Base-by-base conservation (phyloP, 495 filamentous ascomycete species). In the Penicillium chermesinum region DNA sequence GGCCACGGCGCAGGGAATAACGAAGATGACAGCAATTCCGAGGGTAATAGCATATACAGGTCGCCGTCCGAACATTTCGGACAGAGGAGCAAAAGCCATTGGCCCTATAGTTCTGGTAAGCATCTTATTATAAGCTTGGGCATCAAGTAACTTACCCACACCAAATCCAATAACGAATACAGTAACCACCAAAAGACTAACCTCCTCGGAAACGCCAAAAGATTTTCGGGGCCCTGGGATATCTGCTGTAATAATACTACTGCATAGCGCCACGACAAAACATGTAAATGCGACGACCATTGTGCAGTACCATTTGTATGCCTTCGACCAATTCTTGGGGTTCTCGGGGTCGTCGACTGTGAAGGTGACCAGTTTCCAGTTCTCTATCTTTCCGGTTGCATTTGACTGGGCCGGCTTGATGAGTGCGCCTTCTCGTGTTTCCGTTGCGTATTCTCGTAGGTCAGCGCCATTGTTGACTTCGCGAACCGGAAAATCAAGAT, bases 141-240 rank as follows among this genome's bases (percentile, higher is more conserved):
- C 19, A 16, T 18, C 3, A 7, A 18, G 5, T 7, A 8, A 62
- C 69, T 54, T 72, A 76, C 85, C 87, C 36, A 90, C 64, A 57
- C 86, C 86, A 56, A 90, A 90, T 14, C 87, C 87, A 49, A 91
- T 69, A 14, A 90, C 87, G 51, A 91, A 91, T 1, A 89, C 66
- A 0, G 85, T 83, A 35, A 91, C 79, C 33, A 70, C 74, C 1
- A 91, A 63, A 12, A 88, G 63, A 32, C 81, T 78, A 10, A 85
- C 84, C 66, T 88, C 85, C 6, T 76, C 61, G 38, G 79, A 80
- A 48, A 88, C 78, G 40, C 73, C 38, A 49, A 91, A 89, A 16
- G 76, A 69, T 13, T 79, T 53, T 17, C 72, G 60, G 1, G 86
- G 79, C 5, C 80, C 80, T 18, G 59, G 65, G 14, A 91, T 63